Evolutionary conservation across 495 filamentous ascomycete genomes (phyloP).

Genomic region (Penicillium odoratum): DNA sequence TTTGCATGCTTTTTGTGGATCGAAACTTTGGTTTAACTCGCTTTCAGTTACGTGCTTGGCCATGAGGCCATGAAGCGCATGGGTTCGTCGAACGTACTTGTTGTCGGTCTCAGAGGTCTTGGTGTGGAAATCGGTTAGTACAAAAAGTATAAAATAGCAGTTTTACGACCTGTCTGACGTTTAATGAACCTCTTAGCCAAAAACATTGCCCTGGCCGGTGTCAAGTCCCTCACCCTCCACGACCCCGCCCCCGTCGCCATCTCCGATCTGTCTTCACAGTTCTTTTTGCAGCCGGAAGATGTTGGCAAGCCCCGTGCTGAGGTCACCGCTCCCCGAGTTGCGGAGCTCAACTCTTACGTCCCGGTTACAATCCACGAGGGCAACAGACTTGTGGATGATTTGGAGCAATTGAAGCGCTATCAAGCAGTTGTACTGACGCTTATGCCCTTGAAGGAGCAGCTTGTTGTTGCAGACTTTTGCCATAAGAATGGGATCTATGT

Average conservation of each 20-base stretch:
- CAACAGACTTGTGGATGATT: slow-evolving; percentile 62
- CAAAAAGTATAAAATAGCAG: neutral
- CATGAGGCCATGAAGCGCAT: slow-evolving; percentile 99
- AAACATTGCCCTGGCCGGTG: slow-evolving; percentile 96
- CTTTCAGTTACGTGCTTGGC: slow-evolving; percentile 77
- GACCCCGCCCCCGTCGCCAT: slow-evolving; percentile 79
- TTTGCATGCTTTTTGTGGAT: neutral
- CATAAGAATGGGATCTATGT: slow-evolving; percentile 89
- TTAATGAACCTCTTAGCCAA: slow-evolving; percentile 61
- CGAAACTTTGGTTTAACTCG: neutral
- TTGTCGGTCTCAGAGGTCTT: slow-evolving; percentile 88
- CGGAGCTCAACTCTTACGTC: slow-evolving; percentile 95
- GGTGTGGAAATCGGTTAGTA: slow-evolving; percentile 86
- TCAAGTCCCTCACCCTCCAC: slow-evolving; percentile 83
- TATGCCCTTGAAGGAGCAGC: slow-evolving; percentile 74
- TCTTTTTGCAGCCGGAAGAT: slow-evolving; percentile 87
- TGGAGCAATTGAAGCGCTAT: slow-evolving; percentile 78
- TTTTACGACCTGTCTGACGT: slow-evolving; percentile 1
- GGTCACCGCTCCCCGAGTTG: slow-evolving; percentile 83
- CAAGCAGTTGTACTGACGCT: slow-evolving; percentile 91
- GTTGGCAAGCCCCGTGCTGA: slow-evolving; percentile 89
- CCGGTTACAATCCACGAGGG: slow-evolving; percentile 76
- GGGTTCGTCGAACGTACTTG: slow-evolving; percentile 91
- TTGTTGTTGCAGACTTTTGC: slow-evolving; percentile 84
- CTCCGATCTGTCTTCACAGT: slow-evolving; percentile 90